phyloP scores from a whole-genome alignment of 106 monocot species.

The Iris macrosiphon region DNA sequence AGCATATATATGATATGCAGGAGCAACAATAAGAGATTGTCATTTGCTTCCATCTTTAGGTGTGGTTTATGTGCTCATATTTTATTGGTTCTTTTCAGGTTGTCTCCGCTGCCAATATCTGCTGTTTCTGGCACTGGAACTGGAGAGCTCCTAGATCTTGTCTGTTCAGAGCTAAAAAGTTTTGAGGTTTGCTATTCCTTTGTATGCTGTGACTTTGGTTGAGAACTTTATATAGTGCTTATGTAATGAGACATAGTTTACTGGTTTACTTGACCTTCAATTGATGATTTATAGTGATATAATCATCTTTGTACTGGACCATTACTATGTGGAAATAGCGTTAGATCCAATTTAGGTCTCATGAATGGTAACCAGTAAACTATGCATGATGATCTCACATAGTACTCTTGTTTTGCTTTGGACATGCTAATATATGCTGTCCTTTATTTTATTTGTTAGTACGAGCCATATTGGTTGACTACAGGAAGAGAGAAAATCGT shows the following conservation, averaged over 20 bases:
- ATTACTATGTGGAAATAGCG: background rate
- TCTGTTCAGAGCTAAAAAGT: slow-evolving; percentile 67
- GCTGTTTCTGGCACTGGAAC: slow-evolving; percentile 97
- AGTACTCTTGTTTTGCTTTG: too few species aligned
- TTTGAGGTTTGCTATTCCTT: slow-evolving; percentile 40
- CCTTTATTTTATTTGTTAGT: too few species aligned
- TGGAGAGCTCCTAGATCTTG: slow-evolving; percentile 90
- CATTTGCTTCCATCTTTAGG: background rate
- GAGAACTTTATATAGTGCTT: too few species aligned
- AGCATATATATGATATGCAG: background rate
- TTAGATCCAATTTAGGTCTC: too few species aligned
- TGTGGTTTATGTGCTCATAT: slow-evolving; percentile 1
- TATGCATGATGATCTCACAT: too few species aligned
- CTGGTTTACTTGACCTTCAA: background rate
- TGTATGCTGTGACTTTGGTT: too few species aligned
- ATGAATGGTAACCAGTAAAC: too few species aligned
- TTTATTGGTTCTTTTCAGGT: slow-evolving; percentile 37
- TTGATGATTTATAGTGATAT: background rate
- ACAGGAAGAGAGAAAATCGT: too few species aligned
- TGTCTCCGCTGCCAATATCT: slow-evolving; percentile 85
- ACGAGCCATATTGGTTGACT: too few species aligned
- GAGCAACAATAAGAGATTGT: background rate
- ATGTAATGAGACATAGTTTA: too few species aligned
- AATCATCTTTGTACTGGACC: background rate
- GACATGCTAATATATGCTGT: too few species aligned